Percentiles rank a stretch among this genome's conserved stretches.
phyloP scores from a whole-genome alignment of 495 filamentous ascomycete species.

The Saxispiralis lemnorum region DNA sequence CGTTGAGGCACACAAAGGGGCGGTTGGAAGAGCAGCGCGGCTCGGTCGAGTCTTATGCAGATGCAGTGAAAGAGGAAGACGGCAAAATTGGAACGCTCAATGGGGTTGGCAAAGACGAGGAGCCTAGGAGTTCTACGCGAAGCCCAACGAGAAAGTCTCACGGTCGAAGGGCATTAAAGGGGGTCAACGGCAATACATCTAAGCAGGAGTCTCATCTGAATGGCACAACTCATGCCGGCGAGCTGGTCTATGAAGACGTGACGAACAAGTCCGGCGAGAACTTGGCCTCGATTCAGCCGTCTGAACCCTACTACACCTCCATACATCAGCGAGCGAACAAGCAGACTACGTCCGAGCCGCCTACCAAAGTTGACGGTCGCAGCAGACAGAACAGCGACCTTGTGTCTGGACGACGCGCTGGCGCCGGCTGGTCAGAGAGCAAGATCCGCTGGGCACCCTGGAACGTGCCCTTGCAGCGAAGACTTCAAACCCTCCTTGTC shows the following conservation, averaged over 20 bases:
- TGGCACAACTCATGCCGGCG: neutral
- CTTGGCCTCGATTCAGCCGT: slow-evolving; percentile 10
- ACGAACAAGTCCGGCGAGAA: slow-evolving; percentile 11
- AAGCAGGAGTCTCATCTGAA: neutral
- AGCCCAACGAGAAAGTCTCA: slow-evolving; percentile 5
- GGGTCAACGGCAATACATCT: slow-evolving; percentile 4
- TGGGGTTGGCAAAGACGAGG: slow-evolving; percentile 11
- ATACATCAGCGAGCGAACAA: slow-evolving; percentile 6
- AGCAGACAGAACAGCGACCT: slow-evolving; percentile 11
- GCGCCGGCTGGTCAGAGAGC: slow-evolving; percentile 21
- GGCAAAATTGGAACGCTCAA: slow-evolving; percentile 1
- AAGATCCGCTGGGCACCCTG: slow-evolving; percentile 71
- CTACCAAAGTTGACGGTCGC: neutral
- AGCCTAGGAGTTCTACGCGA: slow-evolving; percentile 8
- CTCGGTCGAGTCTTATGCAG: slow-evolving; percentile 1
- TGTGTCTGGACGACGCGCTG: slow-evolving; percentile 21
- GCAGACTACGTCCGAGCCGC: neutral
- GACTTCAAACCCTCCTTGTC: slow-evolving; percentile 75
- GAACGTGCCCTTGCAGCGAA: slow-evolving; percentile 66
- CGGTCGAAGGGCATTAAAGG: slow-evolving; percentile 3
- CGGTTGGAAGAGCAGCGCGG: slow-evolving; percentile 8
- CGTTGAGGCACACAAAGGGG: slow-evolving; percentile 8
- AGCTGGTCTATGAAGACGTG: slow-evolving; percentile 13
- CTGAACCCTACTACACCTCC: slow-evolving; percentile 1
- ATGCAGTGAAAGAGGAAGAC: slow-evolving; percentile 4